Conservation (phyloP, 2,329 filamentous ascomycete species). For the Botryotinia globosa region DNA sequence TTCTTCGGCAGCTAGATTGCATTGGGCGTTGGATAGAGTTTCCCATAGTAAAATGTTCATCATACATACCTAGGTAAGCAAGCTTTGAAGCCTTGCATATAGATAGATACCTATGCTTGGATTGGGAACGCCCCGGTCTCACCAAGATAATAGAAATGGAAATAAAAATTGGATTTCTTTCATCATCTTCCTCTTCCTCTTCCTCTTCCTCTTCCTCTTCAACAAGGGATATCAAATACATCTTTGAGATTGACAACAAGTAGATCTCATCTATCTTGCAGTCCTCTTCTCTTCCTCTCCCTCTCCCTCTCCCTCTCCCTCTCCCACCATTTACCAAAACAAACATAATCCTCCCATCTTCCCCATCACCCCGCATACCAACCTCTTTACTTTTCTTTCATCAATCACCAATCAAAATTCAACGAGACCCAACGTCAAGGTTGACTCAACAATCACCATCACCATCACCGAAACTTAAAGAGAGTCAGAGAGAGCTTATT, state of each 20-base stretch:
- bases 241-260: background rate
- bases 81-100: background rate
- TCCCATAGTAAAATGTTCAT: background rate
- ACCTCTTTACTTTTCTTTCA: slow-evolving; percentile 10
- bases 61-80: no score
- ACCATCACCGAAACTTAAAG: no score
- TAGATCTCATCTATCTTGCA: background rate
- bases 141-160: background rate
- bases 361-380: slow-evolving; percentile 1
- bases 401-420: background rate
- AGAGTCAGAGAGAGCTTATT: background rate
- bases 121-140: background rate
- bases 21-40: background rate
- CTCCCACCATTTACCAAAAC: background rate
- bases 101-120: background rate
- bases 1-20: background rate
- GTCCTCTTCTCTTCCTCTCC: background rate
- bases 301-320: background rate
- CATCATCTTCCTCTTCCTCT: background rate
- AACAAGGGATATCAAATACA: background rate
- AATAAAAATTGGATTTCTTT: background rate
- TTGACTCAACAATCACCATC: background rate
- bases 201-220: background rate
- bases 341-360: background rate
- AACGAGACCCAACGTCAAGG: background rate